Percentiles rank a stretch among this genome's conserved stretches.
phyloP scores from a whole-genome alignment of 176 grass and related monocot genomes.

The Aegilops sharonensis region DNA sequence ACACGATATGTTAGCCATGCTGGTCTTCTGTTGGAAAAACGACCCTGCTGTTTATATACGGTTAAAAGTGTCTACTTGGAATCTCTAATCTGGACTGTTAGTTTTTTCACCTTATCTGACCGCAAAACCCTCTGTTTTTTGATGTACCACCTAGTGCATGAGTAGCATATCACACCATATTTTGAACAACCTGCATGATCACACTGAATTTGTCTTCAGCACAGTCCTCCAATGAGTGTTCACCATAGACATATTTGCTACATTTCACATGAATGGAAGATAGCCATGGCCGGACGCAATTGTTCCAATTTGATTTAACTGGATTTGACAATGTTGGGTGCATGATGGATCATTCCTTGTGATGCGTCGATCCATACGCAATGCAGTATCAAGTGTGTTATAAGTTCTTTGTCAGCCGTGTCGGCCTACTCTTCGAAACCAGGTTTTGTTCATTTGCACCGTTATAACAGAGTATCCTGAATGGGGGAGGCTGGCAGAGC shows the following conservation, averaged over 20 bases:
- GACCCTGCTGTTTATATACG: neutral
- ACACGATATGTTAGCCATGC: neutral
- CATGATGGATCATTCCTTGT: neutral
- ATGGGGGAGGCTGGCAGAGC: neutral
- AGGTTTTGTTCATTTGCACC: neutral
- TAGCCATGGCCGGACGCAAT: neutral
- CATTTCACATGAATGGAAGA: neutral
- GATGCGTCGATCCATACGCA: neutral
- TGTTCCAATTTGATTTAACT: neutral
- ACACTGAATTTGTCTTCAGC: neutral
- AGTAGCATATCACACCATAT: neutral
- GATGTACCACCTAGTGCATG: neutral
- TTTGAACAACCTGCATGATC: neutral
- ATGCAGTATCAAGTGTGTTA: neutral
- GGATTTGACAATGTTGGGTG: neutral
- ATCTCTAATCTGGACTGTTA: neutral
- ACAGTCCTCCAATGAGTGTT: neutral
- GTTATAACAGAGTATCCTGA: neutral
- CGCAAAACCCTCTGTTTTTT: constrained; percentile 11
- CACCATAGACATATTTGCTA: neutral
- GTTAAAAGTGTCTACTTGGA: neutral
- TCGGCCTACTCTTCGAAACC: neutral
- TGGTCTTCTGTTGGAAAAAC: neutral
- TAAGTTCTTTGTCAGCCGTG: neutral
- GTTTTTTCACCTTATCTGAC: constrained; percentile 15